phyloP scores from a whole-genome alignment of 108 stramenopile species.

The Aurantiochytrium sp. region DNA sequence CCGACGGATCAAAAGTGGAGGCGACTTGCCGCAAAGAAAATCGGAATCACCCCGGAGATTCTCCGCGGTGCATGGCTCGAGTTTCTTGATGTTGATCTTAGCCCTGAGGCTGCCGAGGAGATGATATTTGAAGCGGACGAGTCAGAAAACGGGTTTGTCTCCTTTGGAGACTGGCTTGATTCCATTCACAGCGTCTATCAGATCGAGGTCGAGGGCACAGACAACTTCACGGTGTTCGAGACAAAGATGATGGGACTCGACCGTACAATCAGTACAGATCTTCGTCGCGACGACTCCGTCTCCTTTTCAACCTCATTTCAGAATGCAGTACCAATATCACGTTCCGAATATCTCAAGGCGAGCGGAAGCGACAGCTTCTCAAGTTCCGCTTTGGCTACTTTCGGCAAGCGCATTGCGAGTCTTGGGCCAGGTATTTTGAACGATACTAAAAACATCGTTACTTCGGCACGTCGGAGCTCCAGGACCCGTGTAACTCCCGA shows the following conservation, averaged over 20 bases:
- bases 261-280: background rate
- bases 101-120: background rate
- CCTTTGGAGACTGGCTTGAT: background rate
- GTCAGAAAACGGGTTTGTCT: background rate
- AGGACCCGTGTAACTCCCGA: too few relatives aligned
- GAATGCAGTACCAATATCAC: too few relatives aligned
- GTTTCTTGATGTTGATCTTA: background rate
- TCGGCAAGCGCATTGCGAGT: too few relatives aligned
- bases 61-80: background rate
- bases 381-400: too few relatives aligned
- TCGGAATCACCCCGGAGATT: background rate
- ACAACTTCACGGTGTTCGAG: background rate
- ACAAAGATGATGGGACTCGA: background rate
- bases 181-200: background rate
- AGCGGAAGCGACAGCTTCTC: too few relatives aligned
- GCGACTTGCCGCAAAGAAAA: background rate
- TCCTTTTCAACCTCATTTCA: too few relatives aligned
- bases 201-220: background rate
- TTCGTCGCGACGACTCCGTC: background rate
- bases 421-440: too few relatives aligned
- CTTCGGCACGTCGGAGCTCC: too few relatives aligned
- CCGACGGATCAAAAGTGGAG: background rate
- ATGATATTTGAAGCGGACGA: constrained; percentile 4
- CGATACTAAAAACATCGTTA: too few relatives aligned
- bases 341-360: too few relatives aligned